Conservation (phyloP, 208 protist species). For the Leishmania guyanensis region DNA sequence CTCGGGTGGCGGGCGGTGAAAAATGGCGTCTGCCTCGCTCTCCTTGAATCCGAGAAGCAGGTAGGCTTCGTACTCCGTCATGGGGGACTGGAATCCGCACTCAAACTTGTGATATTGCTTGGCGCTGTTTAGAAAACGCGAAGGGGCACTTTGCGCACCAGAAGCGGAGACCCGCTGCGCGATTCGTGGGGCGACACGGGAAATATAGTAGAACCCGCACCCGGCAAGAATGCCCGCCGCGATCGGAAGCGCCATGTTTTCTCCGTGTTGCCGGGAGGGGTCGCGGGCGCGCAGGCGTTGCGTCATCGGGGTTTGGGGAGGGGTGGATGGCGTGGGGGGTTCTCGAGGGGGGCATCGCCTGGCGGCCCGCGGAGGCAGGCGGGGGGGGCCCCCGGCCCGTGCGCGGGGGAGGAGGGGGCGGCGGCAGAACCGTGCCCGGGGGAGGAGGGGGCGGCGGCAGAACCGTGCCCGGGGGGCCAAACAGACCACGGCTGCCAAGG, state of each 20-base stretch:
- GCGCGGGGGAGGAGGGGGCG: background rate
- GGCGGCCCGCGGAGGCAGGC: background rate
- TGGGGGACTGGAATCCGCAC: constrained; percentile 59
- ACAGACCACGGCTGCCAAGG: background rate
- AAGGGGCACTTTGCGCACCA: background rate
- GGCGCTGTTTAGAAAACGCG: constrained; percentile 7
- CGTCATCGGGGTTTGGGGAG: background rate
- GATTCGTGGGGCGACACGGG: constrained; percentile 57
- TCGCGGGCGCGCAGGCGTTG: background rate
- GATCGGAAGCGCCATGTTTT: constrained; percentile 37
- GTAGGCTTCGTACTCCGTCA: constrained; percentile 70
- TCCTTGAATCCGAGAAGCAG: constrained; percentile 69
- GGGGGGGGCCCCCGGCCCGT: too few species aligned
- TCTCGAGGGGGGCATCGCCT: too few species aligned
- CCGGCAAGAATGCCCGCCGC: constrained; percentile 45
- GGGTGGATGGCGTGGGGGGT: too few species aligned
- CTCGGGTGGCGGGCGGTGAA: constrained; percentile 39
- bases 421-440: background rate
- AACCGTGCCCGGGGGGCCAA: background rate
- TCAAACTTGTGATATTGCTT: constrained; percentile 64
- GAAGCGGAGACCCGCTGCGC: constrained; percentile 40
- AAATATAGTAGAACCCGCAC: constrained; percentile 56
- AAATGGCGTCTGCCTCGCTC: constrained; percentile 24
- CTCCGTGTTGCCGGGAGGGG: background rate
- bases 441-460: background rate